Base-by-base conservation (phyloP, 2,329 filamentous ascomycete species). In the Penicillium sp. region DNA sequence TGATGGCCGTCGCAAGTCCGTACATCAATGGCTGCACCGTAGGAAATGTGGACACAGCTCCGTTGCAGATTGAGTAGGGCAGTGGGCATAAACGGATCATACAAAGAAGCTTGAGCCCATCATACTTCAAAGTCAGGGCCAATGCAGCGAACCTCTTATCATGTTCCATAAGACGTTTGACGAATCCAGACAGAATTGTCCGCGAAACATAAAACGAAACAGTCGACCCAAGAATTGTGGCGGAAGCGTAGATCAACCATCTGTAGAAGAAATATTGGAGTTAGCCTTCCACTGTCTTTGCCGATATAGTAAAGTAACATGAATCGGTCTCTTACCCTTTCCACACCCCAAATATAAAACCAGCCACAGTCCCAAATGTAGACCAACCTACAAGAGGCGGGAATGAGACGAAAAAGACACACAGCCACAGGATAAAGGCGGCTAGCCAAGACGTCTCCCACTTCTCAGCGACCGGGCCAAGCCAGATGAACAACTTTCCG, bases 81-180 rank as follows among this genome's bases (percentile, higher is more conserved):
- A 99, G 73, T 2, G 94, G 94, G 68, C 93, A 97, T 61, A 97
- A 83, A 31, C 94, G 85, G 65, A 99, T 94, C 83, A 94, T 95
- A 60, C 90, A 87, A 44, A 99, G 81, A 52, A 97, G 86, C 67
- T 91, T 89, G 50, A 99, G 75, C 1, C 94, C 94, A 68, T 99
- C 94, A 68, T 90, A 87, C 62, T 96, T 91, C 59, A 99, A 80
- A 8, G 94, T 94, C 66, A 97, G 83, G 22, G 89, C 85, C 26
- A 99, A 82, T 5, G 94, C 94, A 10, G 94, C 85, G 72, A 99
- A 99, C 50, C 92, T 85, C 70, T 86, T 88, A 76, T 99, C 93
- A 62, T 83, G 81, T 55, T 90, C 89, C 48, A 97, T 88, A 65
- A 96, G 81, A 18, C 86, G 82, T 65, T 92, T 82, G 29, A 97